phyloP scores from a whole-genome alignment of 1,284 basidiomycete species.

The Cerrena zonata region DNA sequence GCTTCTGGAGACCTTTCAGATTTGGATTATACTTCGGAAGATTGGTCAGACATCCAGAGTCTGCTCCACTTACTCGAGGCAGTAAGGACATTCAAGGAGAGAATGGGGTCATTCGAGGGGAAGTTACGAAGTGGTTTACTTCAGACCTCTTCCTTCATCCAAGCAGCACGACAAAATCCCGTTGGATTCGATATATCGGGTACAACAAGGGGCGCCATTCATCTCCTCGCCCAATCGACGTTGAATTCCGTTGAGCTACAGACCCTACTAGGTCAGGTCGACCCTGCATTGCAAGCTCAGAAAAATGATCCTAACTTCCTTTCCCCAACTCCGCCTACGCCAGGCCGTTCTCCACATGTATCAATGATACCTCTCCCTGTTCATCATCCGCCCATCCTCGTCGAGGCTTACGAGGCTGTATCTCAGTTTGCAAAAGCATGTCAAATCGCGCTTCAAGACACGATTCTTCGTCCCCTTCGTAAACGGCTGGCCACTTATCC shows the following conservation, averaged over 20 bases:
- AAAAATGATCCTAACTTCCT: conserved; percentile 20
- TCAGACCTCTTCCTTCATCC: conserved; percentile 55
- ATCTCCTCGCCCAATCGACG: conserved; percentile 72
- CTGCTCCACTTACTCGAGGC: conserved; percentile 78
- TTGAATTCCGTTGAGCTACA: conserved; percentile 79
- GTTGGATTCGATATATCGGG: conserved; percentile 50
- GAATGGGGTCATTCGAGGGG: conserved; percentile 61
- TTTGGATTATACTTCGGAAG: conserved; percentile 80
- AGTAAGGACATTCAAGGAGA: conserved; percentile 65
- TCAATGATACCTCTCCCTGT: conserved; percentile 18
- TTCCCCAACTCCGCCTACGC: conserved; percentile 22
- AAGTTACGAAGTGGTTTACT: conserved; percentile 56
- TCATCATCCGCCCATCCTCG: conserved; percentile 38
- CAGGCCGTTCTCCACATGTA: conserved; percentile 22
- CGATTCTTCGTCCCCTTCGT: conserved; percentile 81
- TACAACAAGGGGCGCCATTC: conserved; percentile 64
- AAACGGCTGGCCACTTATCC: conserved; percentile 73
- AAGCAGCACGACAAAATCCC: conserved; percentile 50
- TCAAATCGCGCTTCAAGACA: conserved; percentile 74
- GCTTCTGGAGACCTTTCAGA: conserved; percentile 59
- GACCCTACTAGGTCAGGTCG: conserved; percentile 51
- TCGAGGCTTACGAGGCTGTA: conserved; percentile 54
- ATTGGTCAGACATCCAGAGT: conserved; percentile 81
- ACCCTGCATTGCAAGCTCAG: conserved; percentile 33
- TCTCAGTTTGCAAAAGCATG: conserved; percentile 66